Evolutionary conservation across 1,284 basidiomycete genomes (phyloP), one percentile per base, ranked within the genome.

Genomic region (Apiotrichum laibachii): DNA sequence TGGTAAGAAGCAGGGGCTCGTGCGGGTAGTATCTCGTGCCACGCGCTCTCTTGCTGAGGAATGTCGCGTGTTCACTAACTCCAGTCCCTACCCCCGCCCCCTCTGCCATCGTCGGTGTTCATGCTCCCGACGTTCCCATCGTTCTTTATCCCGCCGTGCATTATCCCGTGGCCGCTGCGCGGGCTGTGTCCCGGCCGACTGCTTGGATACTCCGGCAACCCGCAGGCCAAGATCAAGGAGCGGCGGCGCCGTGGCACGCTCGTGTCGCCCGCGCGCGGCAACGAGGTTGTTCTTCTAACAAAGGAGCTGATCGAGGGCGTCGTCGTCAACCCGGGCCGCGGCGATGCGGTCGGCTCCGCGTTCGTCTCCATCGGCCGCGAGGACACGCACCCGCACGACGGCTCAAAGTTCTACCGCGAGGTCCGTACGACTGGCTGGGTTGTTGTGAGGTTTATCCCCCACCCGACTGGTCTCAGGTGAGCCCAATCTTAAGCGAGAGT

Each of bases 351-450:
- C 1, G 75, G 75, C 10, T 63, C 67, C 1, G 72, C 65, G 0
- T 77, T 73, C 49, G 71, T 77, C 50, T 71, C 68, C 49, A 74
- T 77, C 18, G 75, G 73, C 15, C 66, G 73, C 51, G 75, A 73
- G 55, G 74, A 74, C 55, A 61, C 73, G 13, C 46, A 47, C 31
- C 37, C 49, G 35, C 35, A 40, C 11, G 47, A 43, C 13, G 46
- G 33, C 0, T 55, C 46, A 11, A 22, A 34, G 5, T 64, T 61
- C 55, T 59, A 66, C 51, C 63, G 62, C 40, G 77, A 79, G 59
- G 72, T 79, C 13, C 67, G 68, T 31, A 79, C 77, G 26, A 77
- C 76, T 0, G 77, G 77, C 37, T 79, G 76, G 76, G 76, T 79
- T 0, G 67, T 77, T 2, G 66, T 79, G 26, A 67, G 72, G 21